These are phyloP conservation scores for Pythium sp. DNA, from an alignment of 352 stramenopile species.

Conservation along the genomic window DNA sequence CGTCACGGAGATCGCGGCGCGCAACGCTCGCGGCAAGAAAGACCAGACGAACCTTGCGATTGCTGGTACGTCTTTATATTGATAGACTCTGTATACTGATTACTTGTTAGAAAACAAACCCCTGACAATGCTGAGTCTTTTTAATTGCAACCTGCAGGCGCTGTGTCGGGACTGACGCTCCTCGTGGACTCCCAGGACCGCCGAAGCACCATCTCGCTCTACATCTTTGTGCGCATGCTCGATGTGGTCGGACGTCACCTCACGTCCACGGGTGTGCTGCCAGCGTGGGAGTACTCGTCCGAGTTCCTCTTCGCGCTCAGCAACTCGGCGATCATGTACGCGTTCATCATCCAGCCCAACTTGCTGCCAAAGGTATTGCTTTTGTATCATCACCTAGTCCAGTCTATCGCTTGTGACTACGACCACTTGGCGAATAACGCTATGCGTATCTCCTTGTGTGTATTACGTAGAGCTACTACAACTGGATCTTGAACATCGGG, in stretches of 20 bases:
- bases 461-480: constrained; percentile 64
- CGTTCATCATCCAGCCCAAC: constrained; percentile 61
- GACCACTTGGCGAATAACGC: not conserved
- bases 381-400: not conserved
- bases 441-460: not conserved
- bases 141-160: constrained; percentile 17
- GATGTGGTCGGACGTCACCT: constrained; percentile 77
- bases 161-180: constrained; percentile 61
- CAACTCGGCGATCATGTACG: constrained; percentile 83
- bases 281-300: constrained; percentile 60
- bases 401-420: not conserved
- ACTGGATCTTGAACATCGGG: constrained; percentile 78
- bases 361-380: constrained; percentile 63
- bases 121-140: not conserved
- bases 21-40: constrained; percentile 37
- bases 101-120: no score
- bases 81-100: no score
- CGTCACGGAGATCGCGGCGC: constrained; percentile 51
- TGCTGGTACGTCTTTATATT: constrained; percentile 17
- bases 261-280: constrained; percentile 45
- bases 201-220: constrained; percentile 73
- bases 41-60: constrained; percentile 68
- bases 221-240: constrained; percentile 86
- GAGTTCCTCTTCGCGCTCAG: constrained; percentile 72
- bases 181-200: constrained; percentile 65